Base-by-base conservation (phyloP, 2,329 filamentous ascomycete genomes). In the Trichoderma koningii region DNA sequence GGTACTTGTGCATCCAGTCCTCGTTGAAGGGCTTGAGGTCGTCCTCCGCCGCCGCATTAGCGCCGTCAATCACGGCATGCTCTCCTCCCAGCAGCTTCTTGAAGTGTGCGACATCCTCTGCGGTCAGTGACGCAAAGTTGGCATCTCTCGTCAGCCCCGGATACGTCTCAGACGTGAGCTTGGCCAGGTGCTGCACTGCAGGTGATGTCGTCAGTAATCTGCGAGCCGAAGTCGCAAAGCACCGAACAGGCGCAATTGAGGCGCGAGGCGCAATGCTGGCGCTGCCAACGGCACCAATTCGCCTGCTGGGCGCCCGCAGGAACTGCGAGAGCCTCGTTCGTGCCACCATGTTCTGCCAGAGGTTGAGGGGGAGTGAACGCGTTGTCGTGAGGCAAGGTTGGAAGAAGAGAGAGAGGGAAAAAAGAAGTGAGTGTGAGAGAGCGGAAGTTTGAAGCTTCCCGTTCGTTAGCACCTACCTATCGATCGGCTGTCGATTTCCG, bases 1-100 rank as follows among this genome's bases (percentile, higher is more conserved):
- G 89, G 81, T 97, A 99, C 80, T 99, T 99, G 78, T 91, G 89
- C 93, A 99, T 97, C 95, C 96, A 99, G 80, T 99, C 95, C 75
- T 89, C 87, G 78, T 99, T 99, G 84, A 93, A 99, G 7, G 91
- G 86, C 75, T 95, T 92, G 69, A 98, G 84, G 74, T 98, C 95
- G 71, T 91, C 90, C 15, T 41, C 63, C 34, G 79, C 87, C 28
- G 68, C 69, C 3, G 87, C 91, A 7, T 44, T 47, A 63, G 97
- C 84, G 57, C 92, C 92, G 75, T 97, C 93, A 67, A 98, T 86
- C 59, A 97, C 83, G 2, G 92, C 93, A 42, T 52, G 57, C 42
- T 89, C 87, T 55, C 85, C 84, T 63, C 92, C 91, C 41, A 99
- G 84, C n/a, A 97, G 79, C 21, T 87, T 81, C 75, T 89, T 88